Conservation (phyloP, 2,329 filamentous ascomycete species). For the Nemania diffusa region DNA sequence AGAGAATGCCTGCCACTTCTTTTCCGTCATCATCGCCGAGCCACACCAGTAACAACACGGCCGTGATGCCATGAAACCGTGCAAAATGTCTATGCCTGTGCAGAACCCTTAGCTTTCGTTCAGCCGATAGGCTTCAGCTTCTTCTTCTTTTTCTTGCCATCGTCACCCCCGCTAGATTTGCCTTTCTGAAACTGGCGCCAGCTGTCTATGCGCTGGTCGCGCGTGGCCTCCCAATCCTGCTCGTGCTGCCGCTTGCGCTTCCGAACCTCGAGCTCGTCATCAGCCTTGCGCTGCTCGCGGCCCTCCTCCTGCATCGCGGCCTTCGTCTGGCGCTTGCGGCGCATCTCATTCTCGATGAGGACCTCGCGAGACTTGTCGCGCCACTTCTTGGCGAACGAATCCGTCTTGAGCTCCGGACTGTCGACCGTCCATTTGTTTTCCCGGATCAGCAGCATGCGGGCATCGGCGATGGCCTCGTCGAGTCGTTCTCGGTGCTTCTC, state of each 20-base stretch:
- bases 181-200: constrained; percentile 93
- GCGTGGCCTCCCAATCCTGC: constrained; percentile 91
- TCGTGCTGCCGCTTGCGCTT: constrained; percentile 93
- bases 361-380: constrained; percentile 89
- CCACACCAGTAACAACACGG: constrained; percentile 5
- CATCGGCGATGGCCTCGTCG: constrained; percentile 95
- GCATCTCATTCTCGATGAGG: constrained; percentile 90
- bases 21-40: constrained; percentile 23
- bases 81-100: constrained; percentile 18
- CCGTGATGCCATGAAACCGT: constrained; percentile 15
- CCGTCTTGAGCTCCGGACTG: constrained; percentile 84
- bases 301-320: constrained; percentile 98
- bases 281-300: constrained; percentile 83
- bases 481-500: constrained; percentile 88
- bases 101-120: constrained; percentile 37
- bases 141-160: constrained; percentile 74
- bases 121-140: constrained; percentile 73
- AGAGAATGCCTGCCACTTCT: constrained; percentile 24
- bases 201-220: constrained; percentile 90
- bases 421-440: constrained; percentile 94
- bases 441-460: constrained; percentile 91
- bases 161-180: constrained; percentile 59
- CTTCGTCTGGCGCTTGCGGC: constrained; percentile 85
- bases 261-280: constrained; percentile 82
- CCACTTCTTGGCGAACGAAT: constrained; percentile 86